Percentiles rank a stretch among this genome's conserved stretches.
phyloP scores from a whole-genome alignment of 768 basidiomycete species.

The Suillus placidus region DNA sequence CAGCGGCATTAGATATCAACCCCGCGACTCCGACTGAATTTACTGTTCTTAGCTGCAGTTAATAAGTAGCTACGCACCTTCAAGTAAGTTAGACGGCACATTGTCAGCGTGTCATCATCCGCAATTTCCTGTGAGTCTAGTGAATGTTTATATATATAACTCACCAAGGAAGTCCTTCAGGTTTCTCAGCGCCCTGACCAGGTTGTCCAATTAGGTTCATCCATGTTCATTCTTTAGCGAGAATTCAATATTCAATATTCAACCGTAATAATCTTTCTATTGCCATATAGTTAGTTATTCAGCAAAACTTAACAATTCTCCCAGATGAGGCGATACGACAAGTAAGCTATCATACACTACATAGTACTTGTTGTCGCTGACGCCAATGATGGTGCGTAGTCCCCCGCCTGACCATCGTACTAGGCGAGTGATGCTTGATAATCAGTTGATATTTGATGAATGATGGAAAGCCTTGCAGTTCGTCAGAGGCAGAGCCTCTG shows the following conservation, averaged over 20 bases:
- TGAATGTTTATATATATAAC: neutral
- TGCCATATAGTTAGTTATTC: neutral
- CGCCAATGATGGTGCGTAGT: neutral
- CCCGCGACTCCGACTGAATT: neutral
- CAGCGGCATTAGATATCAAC: neutral
- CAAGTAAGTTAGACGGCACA: neutral
- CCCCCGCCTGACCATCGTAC: neutral
- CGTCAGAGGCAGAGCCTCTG: neutral
- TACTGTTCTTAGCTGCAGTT: neutral
- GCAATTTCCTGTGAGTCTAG: neutral
- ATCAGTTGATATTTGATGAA: neutral
- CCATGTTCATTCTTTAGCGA: neutral
- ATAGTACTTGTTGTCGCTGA: neutral
- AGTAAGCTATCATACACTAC: neutral
- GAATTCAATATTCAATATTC: neutral
- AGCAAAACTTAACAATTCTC: neutral
- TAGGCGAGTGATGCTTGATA: neutral
- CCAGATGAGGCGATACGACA: neutral
- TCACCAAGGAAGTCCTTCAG: neutral
- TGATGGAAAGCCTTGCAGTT: constrained; percentile 1
- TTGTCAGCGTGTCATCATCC: neutral
- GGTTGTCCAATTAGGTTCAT: neutral
- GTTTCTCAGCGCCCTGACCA: neutral
- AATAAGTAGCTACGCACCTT: neutral
- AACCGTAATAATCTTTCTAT: neutral